Conservation (phyloP, 1,139 yeast genomes). For the Suhomyces maxii region DNA sequence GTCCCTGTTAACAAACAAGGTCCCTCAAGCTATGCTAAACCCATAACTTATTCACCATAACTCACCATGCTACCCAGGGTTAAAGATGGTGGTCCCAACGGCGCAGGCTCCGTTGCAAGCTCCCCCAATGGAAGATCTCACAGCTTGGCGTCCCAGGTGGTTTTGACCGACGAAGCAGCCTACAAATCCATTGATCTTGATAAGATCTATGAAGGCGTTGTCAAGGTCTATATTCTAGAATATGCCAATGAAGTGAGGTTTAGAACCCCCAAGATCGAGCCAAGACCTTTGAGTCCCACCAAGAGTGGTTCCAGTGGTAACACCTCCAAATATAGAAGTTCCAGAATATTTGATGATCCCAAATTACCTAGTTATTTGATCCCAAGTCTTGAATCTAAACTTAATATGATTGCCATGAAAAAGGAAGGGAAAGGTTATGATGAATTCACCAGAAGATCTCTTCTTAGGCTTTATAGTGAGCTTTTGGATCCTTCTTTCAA, state of each 20-base stretch:
- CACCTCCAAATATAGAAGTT: conserved; percentile 17
- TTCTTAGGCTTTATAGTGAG: conserved; percentile 64
- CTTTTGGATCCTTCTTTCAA: conserved; percentile 51
- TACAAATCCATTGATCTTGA: conserved; percentile 29
- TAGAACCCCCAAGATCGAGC: conserved; percentile 34
- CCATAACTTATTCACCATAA: not conserved
- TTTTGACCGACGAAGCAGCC: conserved; percentile 19
- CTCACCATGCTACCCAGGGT: conserved; percentile 7
- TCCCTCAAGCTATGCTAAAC: not conserved
- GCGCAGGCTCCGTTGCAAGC: not conserved
- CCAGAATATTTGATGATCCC: conserved; percentile 17
- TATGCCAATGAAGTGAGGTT: conserved; percentile 62
- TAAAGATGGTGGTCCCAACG: conserved; percentile 4
- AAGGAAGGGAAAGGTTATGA: conserved; percentile 39
- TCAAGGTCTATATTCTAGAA: conserved; percentile 54
- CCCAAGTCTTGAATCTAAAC: conserved; percentile 46
- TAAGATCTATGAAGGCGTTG: conserved; percentile 40
- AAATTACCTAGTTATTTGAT: conserved; percentile 50
- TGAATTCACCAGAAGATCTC: conserved; percentile 42
- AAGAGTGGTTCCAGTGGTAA: conserved; percentile 11
- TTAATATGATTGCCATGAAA: conserved; percentile 58
- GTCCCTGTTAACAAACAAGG: not conserved
- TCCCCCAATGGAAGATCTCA: conserved; percentile 14
- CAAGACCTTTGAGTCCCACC: conserved; percentile 2
- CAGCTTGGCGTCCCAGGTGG: conserved; percentile 27